Conservation (phyloP, 768 basidiomycete genomes). For the Hericium coralloides region DNA sequence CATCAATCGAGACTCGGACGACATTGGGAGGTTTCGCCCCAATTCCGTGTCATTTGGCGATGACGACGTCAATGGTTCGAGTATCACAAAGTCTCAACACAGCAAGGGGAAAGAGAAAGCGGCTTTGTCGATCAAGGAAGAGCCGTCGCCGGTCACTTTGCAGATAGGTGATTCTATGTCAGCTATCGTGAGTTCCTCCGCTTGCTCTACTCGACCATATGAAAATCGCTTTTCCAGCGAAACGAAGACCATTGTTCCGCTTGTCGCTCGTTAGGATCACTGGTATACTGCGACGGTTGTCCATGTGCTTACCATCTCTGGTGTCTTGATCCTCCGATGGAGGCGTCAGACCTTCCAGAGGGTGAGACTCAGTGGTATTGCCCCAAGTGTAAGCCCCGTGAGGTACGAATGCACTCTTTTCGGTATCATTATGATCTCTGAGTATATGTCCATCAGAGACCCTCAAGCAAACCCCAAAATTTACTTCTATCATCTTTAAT, state of each 20-base stretch:
- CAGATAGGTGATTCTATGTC: conserved; percentile 25
- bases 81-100: conserved; percentile 10
- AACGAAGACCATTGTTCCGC: conserved; percentile 86
- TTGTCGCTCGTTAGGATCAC: conserved; percentile 70
- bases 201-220: conserved; percentile 2
- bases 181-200: conserved; percentile 26
- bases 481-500: conserved; percentile 68
- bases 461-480: conserved; percentile 54
- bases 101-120: conserved; percentile 31
- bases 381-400: conserved; percentile 55
- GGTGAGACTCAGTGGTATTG: conserved; percentile 69
- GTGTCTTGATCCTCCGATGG: conserved; percentile 95
- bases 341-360: conserved; percentile 78
- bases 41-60: conserved; percentile 29
- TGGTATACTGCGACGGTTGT: conserved; percentile 97
- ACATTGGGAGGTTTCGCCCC: conserved; percentile 53
- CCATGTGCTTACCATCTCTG: conserved; percentile 92
- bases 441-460: conserved; percentile 36
- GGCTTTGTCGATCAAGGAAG: conserved; percentile 35
- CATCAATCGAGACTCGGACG: conserved; percentile 44
- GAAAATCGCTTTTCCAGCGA: conserved; percentile 22
- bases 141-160: conserved; percentile 29
- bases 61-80: conserved; percentile 7
- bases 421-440: background rate
- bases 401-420: conserved; percentile 35